Conservation (phyloP, 805 yeast species). For the Candida methanosorbosa region DNA sequence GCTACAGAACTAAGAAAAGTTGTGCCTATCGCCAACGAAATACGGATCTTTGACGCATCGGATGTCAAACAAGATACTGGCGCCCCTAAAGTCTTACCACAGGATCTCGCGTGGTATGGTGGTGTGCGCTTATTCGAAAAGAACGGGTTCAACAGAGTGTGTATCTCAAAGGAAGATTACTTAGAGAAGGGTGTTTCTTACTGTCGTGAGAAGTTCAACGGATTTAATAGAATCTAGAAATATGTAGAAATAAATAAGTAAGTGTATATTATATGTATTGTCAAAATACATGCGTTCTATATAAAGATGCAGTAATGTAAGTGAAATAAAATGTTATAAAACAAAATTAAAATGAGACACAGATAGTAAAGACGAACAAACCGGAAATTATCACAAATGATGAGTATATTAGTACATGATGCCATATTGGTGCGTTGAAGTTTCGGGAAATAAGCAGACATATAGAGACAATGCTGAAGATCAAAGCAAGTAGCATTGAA, state of each 20-base stretch:
- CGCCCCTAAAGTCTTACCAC: conserved; percentile 9
- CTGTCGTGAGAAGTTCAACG: conserved; percentile 22
- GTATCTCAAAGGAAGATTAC: conserved; percentile 72
- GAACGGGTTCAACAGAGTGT: conserved; percentile 38
- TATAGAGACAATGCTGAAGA: conserved; percentile 33
- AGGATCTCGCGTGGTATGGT: conserved; percentile 50
- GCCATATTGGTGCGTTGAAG: conserved; percentile 29
- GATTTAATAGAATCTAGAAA: background rate
- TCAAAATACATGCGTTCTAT: too few species aligned
- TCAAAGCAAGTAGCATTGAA: conserved; percentile 33
- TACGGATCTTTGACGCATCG: conserved; percentile 32
- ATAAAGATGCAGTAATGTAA: too few species aligned
- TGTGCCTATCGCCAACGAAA: conserved; percentile 64
- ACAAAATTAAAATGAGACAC: conserved; percentile 11
- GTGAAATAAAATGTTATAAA: too few species aligned
- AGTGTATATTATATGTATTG: too few species aligned
- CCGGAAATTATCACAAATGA: conserved; percentile 30
- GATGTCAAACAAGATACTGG: conserved; percentile 6
- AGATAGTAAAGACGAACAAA: conserved; percentile 33
- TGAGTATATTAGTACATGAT: conserved; percentile 33
- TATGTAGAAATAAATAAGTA: background rate
- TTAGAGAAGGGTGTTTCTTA: conserved; percentile 68
- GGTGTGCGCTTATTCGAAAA: conserved; percentile 40
- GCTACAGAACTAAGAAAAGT: conserved; percentile 54
- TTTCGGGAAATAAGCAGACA: conserved; percentile 35